These are phyloP conservation scores for Aplosporella prunicola DNA, from an alignment of 2,329 filamentous ascomycete genomes.

Conservation along the genomic window DNA sequence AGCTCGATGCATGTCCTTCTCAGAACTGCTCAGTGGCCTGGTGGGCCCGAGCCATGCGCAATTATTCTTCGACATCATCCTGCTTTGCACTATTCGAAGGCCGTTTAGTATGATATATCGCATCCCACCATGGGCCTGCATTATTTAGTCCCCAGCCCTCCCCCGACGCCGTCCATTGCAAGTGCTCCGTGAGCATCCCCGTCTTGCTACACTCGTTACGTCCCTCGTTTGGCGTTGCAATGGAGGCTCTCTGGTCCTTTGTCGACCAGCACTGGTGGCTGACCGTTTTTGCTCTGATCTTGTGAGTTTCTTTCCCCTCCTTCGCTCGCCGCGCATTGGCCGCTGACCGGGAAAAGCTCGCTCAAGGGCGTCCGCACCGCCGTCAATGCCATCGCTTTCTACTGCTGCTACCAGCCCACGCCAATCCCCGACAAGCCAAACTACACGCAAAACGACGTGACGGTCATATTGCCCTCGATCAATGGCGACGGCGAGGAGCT, in stretches of 20 bases:
- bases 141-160: conserved; percentile 8
- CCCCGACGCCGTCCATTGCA: background rate
- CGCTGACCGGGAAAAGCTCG: conserved; percentile 44
- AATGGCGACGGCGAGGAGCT: conserved; percentile 79
- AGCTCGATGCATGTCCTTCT: conserved; percentile 2
- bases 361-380: conserved; percentile 81
- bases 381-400: conserved; percentile 68
- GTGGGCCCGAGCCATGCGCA: conserved; percentile 11
- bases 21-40: conserved; percentile 11
- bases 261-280: conserved; percentile 12
- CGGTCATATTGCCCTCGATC: conserved; percentile 87
- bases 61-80: conserved; percentile 12
- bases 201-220: conserved; percentile 10
- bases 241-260: conserved; percentile 12
- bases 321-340: background rate
- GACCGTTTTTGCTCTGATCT: conserved; percentile 9
- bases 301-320: conserved; percentile 6
- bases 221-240: conserved; percentile 12
- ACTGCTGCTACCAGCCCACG: conserved; percentile 79
- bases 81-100: conserved; percentile 9
- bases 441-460: conserved; percentile 74
- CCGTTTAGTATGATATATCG: conserved; percentile 1
- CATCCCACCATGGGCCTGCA: conserved; percentile 6
- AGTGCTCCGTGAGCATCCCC: background rate
- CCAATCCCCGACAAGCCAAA: conserved; percentile 73